Percentiles rank a stretch among this genome's conserved stretches.
These are phyloP conservation scores for Fusarium sp. DNA, from an alignment of 2,329 filamentous ascomycete genomes.

Conservation along the genomic window DNA sequence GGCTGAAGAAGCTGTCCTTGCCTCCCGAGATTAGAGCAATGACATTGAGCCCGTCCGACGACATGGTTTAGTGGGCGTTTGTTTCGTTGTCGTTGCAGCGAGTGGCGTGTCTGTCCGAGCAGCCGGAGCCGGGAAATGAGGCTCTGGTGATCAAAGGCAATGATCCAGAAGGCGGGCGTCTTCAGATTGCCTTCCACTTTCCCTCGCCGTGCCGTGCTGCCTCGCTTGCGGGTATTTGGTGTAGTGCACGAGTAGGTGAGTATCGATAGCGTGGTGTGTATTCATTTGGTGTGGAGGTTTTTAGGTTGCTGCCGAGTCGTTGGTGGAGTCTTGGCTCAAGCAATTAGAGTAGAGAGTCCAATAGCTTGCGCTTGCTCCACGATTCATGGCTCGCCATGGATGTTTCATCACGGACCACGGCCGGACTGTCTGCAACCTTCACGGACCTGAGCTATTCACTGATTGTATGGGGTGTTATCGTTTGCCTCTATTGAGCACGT, in stretches of 20 bases:
- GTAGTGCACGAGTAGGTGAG: conserved; percentile 12
- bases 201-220: neutral
- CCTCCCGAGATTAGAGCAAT: conserved; percentile 95
- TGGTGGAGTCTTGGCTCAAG: neutral
- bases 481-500: neutral
- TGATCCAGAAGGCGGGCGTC: conserved; percentile 17
- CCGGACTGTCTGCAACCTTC: neutral
- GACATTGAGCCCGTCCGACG: conserved; percentile 71
- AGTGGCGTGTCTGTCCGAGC: conserved; percentile 1
- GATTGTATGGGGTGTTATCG: neutral
- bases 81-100: conserved; percentile 3
- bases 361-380: neutral
- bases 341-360: neutral
- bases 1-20: conserved; percentile 95
- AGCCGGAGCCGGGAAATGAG: conserved; percentile 18
- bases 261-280: conserved; percentile 21
- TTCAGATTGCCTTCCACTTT: conserved; percentile 2
- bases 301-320: conserved; percentile 15
- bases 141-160: neutral
- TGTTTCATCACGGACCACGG: neutral
- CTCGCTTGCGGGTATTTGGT: conserved; percentile 28
- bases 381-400: neutral
- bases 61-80: conserved; percentile 48
- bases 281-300: conserved; percentile 30
- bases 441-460: neutral